Base-by-base conservation (phyloP, 331 rosid genomes). In the Cydonia oblonga region DNA sequence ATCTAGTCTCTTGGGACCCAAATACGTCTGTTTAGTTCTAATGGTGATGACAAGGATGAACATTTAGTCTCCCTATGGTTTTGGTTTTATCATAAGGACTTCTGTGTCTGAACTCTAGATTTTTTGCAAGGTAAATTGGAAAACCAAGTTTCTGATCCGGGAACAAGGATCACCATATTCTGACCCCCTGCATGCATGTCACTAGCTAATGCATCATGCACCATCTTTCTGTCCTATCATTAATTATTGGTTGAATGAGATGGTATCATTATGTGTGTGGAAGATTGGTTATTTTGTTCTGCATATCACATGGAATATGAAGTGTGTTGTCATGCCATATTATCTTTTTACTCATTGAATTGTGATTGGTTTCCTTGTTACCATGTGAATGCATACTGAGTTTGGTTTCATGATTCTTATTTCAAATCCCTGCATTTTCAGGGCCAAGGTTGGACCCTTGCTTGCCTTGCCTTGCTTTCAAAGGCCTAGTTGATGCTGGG, bases 371-470 rank as follows among this genome's bases (percentile, higher is more conserved):
- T 68, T 29, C 68, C 49, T 80, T 73, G 44, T 53, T 66, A 35
- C 71, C 61, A 60, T 70, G 70, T 82, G 75, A 62, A 72, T 28
- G 76, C 77, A 32, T 42, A 13, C 9, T 3, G 25, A 72, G 67
- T 78, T 67, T 42, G 38, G 29, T 67, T 71, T 62, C 71, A 74
- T 65, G 81, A 78, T 66, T 69, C 60, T 70, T 85, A 87, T 88
- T 90, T 84, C 82, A 79, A 75, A 70, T 85, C 86, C 73, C 84
- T 81, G 73, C 87, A 78, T 87, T 90, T 90, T 85, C 96, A 88
- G 96, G 89, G 96, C 90, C 88, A 85, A 76, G 81, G 81, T 89
- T 81, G 87, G 90, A 81, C 90, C 95, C 92, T 81, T 85, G 80
- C 82, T 71, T 80, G 87, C 88, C 96, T 85, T 84, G 89, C 87